Evolutionary conservation across 2,329 filamentous ascomycete species (phyloP).

Genomic region (Gaeumannomyces tritici): DNA sequence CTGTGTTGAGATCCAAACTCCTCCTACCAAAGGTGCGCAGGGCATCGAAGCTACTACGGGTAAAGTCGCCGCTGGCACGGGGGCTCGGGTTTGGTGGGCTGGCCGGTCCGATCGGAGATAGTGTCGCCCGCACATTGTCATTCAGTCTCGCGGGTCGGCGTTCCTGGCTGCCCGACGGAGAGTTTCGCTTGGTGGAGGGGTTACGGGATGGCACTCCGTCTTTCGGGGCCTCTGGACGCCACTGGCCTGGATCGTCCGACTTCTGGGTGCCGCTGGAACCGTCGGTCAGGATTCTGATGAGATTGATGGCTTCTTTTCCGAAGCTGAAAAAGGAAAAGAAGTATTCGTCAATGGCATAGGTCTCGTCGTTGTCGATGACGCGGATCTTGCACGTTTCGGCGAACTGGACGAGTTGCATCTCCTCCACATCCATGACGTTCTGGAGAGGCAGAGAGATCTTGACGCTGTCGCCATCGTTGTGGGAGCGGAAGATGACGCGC

Average conservation of each 20-base stretch:
- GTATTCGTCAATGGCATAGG: conserved; percentile 94
- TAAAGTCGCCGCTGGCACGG: conserved; percentile 42
- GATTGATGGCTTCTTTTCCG: conserved; percentile 72
- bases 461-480: conserved; percentile 94
- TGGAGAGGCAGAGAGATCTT: conserved; percentile 87
- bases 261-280: conserved; percentile 41
- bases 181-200: conserved; percentile 10
- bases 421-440: conserved; percentile 87
- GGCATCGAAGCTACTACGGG: conserved; percentile 44
- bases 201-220: conserved; percentile 2
- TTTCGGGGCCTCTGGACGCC: conserved; percentile 4
- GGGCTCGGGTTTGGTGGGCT: conserved; percentile 37
- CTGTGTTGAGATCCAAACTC: conserved; percentile 39
- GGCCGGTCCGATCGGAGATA: conserved; percentile 40
- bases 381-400: conserved; percentile 90
- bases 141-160: conserved; percentile 28
- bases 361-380: conserved; percentile 88
- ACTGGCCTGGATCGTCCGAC: neutral
- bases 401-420: conserved; percentile 82
- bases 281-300: conserved; percentile 65
- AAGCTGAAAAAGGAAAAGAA: conserved; percentile 93
- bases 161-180: conserved; percentile 8
- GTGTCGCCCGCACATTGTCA: conserved; percentile 52
- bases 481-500: conserved; percentile 88
- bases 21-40: conserved; percentile 35